A percentile compares a stretch with the other conserved stretches of the same genome.
These are phyloP conservation scores for Cytospora piceae DNA, from an alignment of 2,329 filamentous ascomycete species.

Conservation along the genomic window DNA sequence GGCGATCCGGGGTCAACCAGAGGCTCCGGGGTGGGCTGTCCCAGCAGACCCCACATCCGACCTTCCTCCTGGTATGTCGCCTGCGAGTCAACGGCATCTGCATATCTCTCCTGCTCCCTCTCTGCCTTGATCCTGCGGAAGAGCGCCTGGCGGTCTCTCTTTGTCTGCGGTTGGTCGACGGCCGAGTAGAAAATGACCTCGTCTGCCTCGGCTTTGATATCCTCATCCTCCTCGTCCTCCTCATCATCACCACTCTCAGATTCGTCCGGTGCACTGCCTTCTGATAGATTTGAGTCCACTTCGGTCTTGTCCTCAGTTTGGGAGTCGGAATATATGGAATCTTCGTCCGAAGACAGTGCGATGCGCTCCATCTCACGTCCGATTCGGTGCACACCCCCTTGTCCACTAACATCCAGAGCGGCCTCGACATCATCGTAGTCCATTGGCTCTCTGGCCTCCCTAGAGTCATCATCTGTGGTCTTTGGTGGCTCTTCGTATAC, in stretches of 20 bases:
- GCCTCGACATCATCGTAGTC: slow-evolving; percentile 50
- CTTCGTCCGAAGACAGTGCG: slow-evolving; percentile 8
- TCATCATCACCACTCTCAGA: slow-evolving; percentile 22
- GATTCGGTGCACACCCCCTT: slow-evolving; percentile 8
- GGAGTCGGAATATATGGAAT: slow-evolving; percentile 12
- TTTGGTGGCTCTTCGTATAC: slow-evolving; percentile 45
- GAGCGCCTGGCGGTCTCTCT: slow-evolving; percentile 41
- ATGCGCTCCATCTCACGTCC: slow-evolving; percentile 13
- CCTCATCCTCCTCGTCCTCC: slow-evolving; percentile 18
- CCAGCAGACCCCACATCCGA: slow-evolving; percentile 51
- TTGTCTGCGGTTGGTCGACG: slow-evolving; percentile 45
- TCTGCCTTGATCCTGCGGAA: slow-evolving; percentile 46
- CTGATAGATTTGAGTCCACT: slow-evolving; percentile 5
- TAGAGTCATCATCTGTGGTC: slow-evolving; percentile 35
- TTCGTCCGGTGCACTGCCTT: slow-evolving; percentile 9
- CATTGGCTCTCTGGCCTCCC: slow-evolving; percentile 40
- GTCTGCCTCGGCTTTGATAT: slow-evolving; percentile 41
- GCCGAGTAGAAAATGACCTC: slow-evolving; percentile 50
- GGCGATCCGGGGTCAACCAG: slow-evolving; percentile 29
- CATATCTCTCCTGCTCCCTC: slow-evolving; percentile 47
- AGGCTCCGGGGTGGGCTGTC: slow-evolving; percentile 43
- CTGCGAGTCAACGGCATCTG: slow-evolving; percentile 47
- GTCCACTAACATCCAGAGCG: slow-evolving; percentile 37
- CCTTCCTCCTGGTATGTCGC: slow-evolving; percentile 47
- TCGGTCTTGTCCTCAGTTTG: slow-evolving; percentile 1